Conservation (phyloP, 768 basidiomycete species). For the Pleurotus sapidus region DNA sequence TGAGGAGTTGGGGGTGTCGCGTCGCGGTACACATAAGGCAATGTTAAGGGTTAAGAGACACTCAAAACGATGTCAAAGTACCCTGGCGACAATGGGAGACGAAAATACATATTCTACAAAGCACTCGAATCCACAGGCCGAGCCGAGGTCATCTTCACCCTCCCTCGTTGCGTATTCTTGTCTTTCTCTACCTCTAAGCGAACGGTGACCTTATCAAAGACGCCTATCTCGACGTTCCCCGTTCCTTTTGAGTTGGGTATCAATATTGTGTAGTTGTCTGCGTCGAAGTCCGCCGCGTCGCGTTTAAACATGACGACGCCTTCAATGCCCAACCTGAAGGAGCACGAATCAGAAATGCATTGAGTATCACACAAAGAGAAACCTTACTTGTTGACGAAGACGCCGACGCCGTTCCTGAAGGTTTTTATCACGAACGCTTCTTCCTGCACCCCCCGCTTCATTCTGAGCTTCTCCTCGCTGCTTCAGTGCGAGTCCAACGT, state of each 20-base stretch:
- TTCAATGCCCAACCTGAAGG: slow-evolving; percentile 83
- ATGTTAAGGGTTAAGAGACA: no score
- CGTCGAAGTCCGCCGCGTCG: slow-evolving; percentile 77
- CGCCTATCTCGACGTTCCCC: slow-evolving; percentile 61
- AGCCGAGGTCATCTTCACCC: slow-evolving; percentile 80
- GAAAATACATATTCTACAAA: slow-evolving; percentile 21
- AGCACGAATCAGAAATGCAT: slow-evolving; percentile 1
- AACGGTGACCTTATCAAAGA: slow-evolving; percentile 94
- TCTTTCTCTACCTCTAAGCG: slow-evolving; percentile 93
- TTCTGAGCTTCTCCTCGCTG: slow-evolving; percentile 47
- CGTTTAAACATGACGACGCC: slow-evolving; percentile 94
- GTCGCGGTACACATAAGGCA: no score
- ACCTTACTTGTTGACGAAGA: slow-evolving; percentile 90
- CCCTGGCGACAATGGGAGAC: no score
- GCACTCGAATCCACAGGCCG: slow-evolving; percentile 63
- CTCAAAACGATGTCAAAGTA: no score
- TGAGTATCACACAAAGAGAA: neutral
- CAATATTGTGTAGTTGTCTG: slow-evolving; percentile 84
- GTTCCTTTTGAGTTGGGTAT: slow-evolving; percentile 45
- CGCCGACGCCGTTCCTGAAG: slow-evolving; percentile 94
- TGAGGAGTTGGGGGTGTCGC: no score
- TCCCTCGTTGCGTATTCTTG: slow-evolving; percentile 86
- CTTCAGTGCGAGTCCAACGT: slow-evolving; percentile 90
- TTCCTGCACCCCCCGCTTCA: slow-evolving; percentile 48
- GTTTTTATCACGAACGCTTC: slow-evolving; percentile 93